Conservation (phyloP, 1,284 basidiomycete species). For the Rugosomyces carneus region DNA sequence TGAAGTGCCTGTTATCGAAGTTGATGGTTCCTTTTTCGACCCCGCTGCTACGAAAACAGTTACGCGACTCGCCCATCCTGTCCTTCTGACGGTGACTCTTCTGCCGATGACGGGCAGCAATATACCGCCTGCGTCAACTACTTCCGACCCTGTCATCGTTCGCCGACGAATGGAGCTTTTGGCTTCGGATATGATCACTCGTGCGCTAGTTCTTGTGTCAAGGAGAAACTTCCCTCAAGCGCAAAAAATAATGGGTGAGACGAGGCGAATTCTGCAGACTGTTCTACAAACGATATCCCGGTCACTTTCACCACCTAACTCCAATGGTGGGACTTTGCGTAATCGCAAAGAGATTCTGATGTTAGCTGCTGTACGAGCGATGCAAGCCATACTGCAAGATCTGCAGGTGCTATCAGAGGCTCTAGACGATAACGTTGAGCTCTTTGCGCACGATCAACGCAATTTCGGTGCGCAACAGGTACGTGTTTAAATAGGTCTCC, state of each 20-base stretch:
- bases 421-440: slow-evolving; percentile 81
- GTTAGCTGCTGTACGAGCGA: slow-evolving; percentile 64
- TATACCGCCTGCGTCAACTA: slow-evolving; percentile 40
- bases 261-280: slow-evolving; percentile 79
- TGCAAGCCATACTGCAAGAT: slow-evolving; percentile 80
- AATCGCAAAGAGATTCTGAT: slow-evolving; percentile 74
- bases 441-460: slow-evolving; percentile 85
- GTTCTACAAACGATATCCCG: slow-evolving; percentile 78
- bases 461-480: slow-evolving; percentile 94
- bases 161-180: slow-evolving; percentile 92
- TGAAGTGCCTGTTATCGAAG: slow-evolving; percentile 87
- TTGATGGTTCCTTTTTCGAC: slow-evolving; percentile 90
- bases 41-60: slow-evolving; percentile 77
- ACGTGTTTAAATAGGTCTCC: slow-evolving; percentile 19
- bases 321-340: slow-evolving; percentile 40
- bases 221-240: slow-evolving; percentile 84
- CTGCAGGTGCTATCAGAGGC: slow-evolving; percentile 81
- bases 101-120: slow-evolving; percentile 52
- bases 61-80: slow-evolving; percentile 80
- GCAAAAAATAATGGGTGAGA: slow-evolving; percentile 82
- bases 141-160: slow-evolving; percentile 80
- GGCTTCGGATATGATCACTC: slow-evolving; percentile 91
- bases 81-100: slow-evolving; percentile 84
- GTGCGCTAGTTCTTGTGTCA: slow-evolving; percentile 83
- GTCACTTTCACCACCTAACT: slow-evolving; percentile 51